Evolutionary conservation across 371 early-diverging fungal genomes (phyloP).

Genomic region (Syncephalis plumigaleata): DNA sequence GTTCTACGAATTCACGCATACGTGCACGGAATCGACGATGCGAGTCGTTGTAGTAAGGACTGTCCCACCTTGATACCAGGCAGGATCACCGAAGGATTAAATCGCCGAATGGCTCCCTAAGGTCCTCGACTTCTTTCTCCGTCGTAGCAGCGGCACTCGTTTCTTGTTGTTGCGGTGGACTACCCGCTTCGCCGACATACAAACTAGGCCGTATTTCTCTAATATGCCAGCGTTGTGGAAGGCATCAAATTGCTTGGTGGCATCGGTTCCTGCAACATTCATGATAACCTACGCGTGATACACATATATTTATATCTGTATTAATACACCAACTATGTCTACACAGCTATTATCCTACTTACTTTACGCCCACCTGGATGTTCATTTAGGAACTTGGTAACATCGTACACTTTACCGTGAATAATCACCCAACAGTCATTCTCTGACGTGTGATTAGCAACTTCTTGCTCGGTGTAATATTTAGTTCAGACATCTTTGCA

Average conservation of each 20-base stretch:
- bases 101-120: slow-evolving; percentile 42
- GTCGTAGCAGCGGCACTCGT: slow-evolving; percentile 5
- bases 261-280: slow-evolving; percentile 73
- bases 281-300: slow-evolving; percentile 35
- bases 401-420: slow-evolving; percentile 67
- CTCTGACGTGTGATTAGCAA: slow-evolving; percentile 48
- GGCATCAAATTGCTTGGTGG: slow-evolving; percentile 72
- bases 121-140: slow-evolving; percentile 4
- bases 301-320: not conserved
- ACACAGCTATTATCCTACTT: not conserved
- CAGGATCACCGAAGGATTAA: slow-evolving; percentile 69
- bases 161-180: slow-evolving; percentile 1
- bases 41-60: slow-evolving; percentile 59
- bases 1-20: slow-evolving; percentile 59
- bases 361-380: slow-evolving; percentile 74
- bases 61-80: slow-evolving; percentile 67
- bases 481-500: slow-evolving; percentile 3
- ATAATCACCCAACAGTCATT: slow-evolving; percentile 88
- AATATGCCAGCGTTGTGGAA: slow-evolving; percentile 53
- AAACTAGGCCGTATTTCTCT: slow-evolving; percentile 34
- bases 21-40: slow-evolving; percentile 49
- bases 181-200: slow-evolving; percentile 24
- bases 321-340: not conserved
- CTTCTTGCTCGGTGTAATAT: slow-evolving; percentile 40
- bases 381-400: slow-evolving; percentile 64